Base-by-base conservation (phyloP, 2,329 filamentous ascomycete genomes). In the Cytospora piceicola region DNA sequence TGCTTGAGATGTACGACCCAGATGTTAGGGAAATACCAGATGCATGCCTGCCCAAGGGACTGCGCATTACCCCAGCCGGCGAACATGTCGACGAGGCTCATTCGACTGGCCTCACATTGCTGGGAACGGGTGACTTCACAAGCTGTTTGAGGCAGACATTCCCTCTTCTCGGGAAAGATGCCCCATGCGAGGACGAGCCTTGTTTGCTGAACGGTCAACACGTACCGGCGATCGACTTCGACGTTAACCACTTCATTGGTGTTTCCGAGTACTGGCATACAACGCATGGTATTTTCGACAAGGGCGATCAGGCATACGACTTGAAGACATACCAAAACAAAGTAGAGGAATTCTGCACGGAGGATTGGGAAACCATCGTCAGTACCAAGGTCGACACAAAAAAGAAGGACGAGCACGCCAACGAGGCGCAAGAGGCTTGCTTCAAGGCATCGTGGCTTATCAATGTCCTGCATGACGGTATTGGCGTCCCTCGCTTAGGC, bases 241-340 rank as follows among this genome's bases (percentile, higher is more conserved):
- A 95, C 68, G 89, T 98, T 42, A 99, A 99, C 72, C 96, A 97
- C 76, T 99, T 99, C 73, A 90, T 99, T 32, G 95, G 95, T 14
- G 94, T 99, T 4, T 98, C 94, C 0, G 95, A 99, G 75, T 99
- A 96, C 78, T 99, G 95, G 94, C 95, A 99, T 76, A 96, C 94
- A 0, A 99, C 95, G 0, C 95, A 99, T 72, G 93, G 95, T 63
- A 90, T 98, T 2, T 98, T 99, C 72, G 88, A 92, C 69, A 84
- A 86, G 68, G 90, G 91, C 70, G 91, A 93, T 71, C 90, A 92
- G 70, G 88, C 91, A 0, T 99, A 98, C 76, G 93, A 98, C 73
- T 92, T 97, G 71, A 86, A 89, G 68, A 93, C 91, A 0, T 99
- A 98, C 72, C 94, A 98, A 74, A 83, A 90, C 69, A 88, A 90